Base-by-base conservation (phyloP, 129 eudicot species). In the Tagetes patula region DNA sequence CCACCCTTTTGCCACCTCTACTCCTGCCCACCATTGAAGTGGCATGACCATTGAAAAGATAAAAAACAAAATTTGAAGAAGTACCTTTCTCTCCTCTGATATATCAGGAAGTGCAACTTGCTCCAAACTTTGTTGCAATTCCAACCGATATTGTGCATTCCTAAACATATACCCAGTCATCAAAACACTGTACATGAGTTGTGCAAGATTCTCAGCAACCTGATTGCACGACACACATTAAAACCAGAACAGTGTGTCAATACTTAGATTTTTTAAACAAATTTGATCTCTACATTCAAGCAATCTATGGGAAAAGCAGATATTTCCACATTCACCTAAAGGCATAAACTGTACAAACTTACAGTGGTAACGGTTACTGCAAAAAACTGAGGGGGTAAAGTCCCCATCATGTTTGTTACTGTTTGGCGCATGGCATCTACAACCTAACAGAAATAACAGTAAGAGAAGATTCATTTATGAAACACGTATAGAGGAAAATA, bases 381-480 rank as follows among this genome's bases (percentile, higher is more conserved):
- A 83, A 94, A 94, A 80, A 94, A 94, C 69, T 94, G 98, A 20
- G 96, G 96, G 42, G 98, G 98, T 39, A 94, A 81, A 13, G 96
- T 94, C 47, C 98, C 98, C 70, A 94, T 94, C 98, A 94, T 94
- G 79, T 94, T 94, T 70, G 98, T 87, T 64, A 94, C 96, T 1
- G 98, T 94, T 81, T 90, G 97, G 56, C 98, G 97, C 98, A 94
- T 94, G 14, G 98, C 98, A 77, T 94, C 98, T 76, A 94, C 98
- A 76, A 94, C 93, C 98, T 94, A 83, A 65, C 59, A 56, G 37
- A 76, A 33, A 61, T 41, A 32, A 41, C 3, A 70, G 1, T 50
- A 68, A 37, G 34, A 56, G 38, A 52, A 41, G 36, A 6, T 6
- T 47, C 47, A 69, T 68, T 54, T 36, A 56, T 34, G 46, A 34